A percentile compares a stretch with the other conserved stretches of the same genome.
These are phyloP conservation scores for Fistulinella staudtii DNA, from an alignment of 1,284 basidiomycete genomes.

Conservation along the genomic window DNA sequence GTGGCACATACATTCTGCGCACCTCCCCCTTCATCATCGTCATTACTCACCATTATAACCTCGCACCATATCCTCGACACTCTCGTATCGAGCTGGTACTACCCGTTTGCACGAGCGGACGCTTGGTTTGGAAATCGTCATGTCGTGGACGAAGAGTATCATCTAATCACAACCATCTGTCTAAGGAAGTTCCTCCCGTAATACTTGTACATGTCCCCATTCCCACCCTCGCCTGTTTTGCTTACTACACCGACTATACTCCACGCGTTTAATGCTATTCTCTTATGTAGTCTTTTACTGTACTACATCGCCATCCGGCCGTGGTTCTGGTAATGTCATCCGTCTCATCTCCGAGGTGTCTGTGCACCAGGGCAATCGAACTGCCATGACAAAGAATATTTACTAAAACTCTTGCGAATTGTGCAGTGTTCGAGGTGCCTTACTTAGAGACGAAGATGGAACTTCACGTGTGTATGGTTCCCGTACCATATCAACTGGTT, in stretches of 20 bases:
- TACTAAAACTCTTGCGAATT: too few species aligned
- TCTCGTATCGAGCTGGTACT: conserved; percentile 9
- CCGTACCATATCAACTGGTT: too few species aligned
- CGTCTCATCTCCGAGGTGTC: too few species aligned
- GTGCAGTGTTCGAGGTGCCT: too few species aligned
- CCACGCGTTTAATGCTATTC: conserved; percentile 4
- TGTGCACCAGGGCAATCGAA: too few species aligned
- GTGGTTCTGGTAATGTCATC: conserved; percentile 1
- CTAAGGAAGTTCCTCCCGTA: conserved; percentile 16
- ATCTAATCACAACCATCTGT: conserved; percentile 21
- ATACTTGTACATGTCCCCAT: conserved; percentile 12
- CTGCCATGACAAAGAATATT: too few species aligned
- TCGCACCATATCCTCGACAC: neutral
- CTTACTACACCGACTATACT: conserved; percentile 4
- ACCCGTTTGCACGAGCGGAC: neutral
- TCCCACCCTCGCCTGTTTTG: conserved; percentile 5
- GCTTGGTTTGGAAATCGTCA: conserved; percentile 7
- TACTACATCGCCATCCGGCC: conserved; percentile 12
- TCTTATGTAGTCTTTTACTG: conserved; percentile 17
- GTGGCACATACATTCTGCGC: neutral
- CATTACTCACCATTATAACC: neutral
- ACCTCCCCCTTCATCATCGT: neutral
- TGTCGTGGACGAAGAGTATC: conserved; percentile 2
- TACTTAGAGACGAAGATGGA: too few species aligned
- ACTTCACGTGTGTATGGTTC: too few species aligned